Evolutionary conservation across 495 filamentous ascomycete species (phyloP), one percentile per base, ranked within the genome.

Genomic region (Extremus antarcticus): DNA sequence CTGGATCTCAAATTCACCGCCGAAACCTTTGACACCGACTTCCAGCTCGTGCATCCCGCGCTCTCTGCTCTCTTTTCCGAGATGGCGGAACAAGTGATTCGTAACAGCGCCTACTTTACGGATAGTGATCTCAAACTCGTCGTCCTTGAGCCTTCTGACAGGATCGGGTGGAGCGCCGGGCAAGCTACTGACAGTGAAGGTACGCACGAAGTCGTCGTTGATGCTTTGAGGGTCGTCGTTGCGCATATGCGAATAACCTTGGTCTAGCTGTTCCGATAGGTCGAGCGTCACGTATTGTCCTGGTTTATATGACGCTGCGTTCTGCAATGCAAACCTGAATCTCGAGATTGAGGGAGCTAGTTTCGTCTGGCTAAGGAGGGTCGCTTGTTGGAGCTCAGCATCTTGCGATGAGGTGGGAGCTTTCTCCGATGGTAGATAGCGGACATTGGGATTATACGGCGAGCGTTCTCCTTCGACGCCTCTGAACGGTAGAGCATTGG

Each of bases 121-220:
- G 29, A 80, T 75, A 15, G 81, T 88, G 43, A 91, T 83, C 63
- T 91, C 84, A 47, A 90, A 74, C 57, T 85, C 74, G 45, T 76
- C 70, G 19, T 62, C 53, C 51, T 59, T 53, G 21, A 55, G 25
- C 35, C 51, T 40, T 11, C 35, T 35, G 1, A 55, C 51, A 3
- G 46, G 45, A 40, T 50, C 39, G 54, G 54, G 70, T 10, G 57
- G 53, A 1, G 51, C 21, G 7, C 58, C 68, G 2, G 81, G 78
- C 22, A 71, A 65, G 1, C 76, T 86, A 0, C 81, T 84, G 3
- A 90, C 73, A 2, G 86, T 92, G 62, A 92, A 92, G 0, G 87
- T 91, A 35, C 88, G 73, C 19, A 90, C 70, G 60, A 81, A 90
- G 63, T 94, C 86, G 58, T 92, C 87, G 58, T 92, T 94, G 43